Conservation (phyloP, 2,329 filamentous ascomycete species). For the Colletotrichum euphorbiae region DNA sequence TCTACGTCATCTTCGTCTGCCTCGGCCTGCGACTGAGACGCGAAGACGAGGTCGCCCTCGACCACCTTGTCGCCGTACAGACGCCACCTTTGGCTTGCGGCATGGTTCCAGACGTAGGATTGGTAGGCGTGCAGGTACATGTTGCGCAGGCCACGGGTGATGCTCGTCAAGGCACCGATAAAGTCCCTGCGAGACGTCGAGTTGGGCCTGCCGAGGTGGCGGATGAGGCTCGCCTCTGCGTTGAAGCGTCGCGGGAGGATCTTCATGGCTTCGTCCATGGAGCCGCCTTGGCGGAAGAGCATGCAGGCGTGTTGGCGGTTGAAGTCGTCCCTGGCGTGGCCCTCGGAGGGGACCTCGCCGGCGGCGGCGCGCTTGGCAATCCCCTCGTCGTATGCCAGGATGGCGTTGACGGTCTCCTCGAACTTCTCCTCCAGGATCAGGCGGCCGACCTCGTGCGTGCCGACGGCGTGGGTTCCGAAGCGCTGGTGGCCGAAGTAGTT, state of each 20-base stretch:
- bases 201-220: constrained; percentile 70
- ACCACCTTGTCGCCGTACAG: constrained; percentile 79
- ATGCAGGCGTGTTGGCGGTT: constrained; percentile 83
- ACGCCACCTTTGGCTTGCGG: constrained; percentile 83
- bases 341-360: constrained; percentile 51
- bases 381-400: constrained; percentile 78
- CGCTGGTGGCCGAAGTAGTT: constrained; percentile 99
- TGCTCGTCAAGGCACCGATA: constrained; percentile 81
- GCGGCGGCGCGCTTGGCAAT: constrained; percentile 61
- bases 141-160: constrained; percentile 83
- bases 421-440: constrained; percentile 87
- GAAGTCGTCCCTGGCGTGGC: constrained; percentile 79
- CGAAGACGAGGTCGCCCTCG: constrained; percentile 85
- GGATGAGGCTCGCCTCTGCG: constrained; percentile 83
- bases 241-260: constrained; percentile 83
- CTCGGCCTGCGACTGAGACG: constrained; percentile 47
- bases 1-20: constrained; percentile 67
- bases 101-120: constrained; percentile 92
- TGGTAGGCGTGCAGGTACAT: constrained; percentile 99
- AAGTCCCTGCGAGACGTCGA: constrained; percentile 71
- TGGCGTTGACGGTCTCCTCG: constrained; percentile 80
- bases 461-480: constrained; percentile 88
- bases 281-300: constrained; percentile 72
- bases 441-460: constrained; percentile 86
- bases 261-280: constrained; percentile 70